These are phyloP conservation scores for Andrographis paniculata DNA, from an alignment of 305 asterid genomes.

Conservation along the genomic window DNA sequence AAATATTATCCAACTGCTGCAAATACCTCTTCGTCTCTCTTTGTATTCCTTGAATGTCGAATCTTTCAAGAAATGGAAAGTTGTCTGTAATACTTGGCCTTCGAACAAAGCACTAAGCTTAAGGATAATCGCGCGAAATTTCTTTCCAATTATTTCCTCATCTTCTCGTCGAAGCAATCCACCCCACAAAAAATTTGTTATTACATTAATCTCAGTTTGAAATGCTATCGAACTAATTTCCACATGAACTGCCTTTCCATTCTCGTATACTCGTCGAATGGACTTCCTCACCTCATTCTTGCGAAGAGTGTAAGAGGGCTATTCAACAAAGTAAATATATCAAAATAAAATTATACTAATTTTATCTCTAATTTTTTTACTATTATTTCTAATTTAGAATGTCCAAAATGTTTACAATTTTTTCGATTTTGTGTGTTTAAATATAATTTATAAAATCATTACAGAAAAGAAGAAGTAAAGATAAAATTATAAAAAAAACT, in stretches of 20 bases:
- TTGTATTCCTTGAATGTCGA: conserved; percentile 33
- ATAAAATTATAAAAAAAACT: no score
- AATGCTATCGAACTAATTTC: background rate
- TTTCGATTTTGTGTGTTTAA: no score
- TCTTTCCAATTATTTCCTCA: conserved; percentile 14
- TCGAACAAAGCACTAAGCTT: conserved; percentile 1
- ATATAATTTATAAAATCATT: no score
- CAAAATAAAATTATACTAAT: no score
- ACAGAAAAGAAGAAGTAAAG: no score
- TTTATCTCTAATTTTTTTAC: no score
- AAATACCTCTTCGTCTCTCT: conserved; percentile 9
- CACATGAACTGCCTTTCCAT: background rate
- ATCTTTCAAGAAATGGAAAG: conserved; percentile 27
- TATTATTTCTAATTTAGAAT: no score
- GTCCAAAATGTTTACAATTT: no score
- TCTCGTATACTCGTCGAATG: background rate
- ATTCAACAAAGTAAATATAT: no score
- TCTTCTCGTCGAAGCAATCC: conserved; percentile 11
- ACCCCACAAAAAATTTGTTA: conserved; percentile 21
- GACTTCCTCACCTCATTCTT: conserved; percentile 23
- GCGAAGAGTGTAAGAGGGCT: conserved; percentile 17
- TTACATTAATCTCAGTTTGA: conserved; percentile 11
- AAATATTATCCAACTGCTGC: conserved; percentile 14
- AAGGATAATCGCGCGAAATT: conserved; percentile 17
- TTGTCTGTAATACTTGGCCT: conserved; percentile 37